phyloP scores from a whole-genome alignment of 129 eudicot species.

The Solidago caesia region DNA sequence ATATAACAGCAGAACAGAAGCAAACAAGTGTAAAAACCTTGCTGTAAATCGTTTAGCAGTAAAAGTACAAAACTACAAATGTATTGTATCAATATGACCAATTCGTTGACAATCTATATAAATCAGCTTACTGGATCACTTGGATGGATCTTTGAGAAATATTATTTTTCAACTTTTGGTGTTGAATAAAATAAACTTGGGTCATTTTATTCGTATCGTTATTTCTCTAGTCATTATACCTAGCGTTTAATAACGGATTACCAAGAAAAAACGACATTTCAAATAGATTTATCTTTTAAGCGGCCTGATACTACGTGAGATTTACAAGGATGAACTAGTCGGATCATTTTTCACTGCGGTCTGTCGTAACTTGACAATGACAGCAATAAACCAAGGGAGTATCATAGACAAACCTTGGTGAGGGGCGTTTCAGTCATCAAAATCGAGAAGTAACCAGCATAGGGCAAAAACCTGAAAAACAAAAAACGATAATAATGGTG shows the following conservation, averaged over 20 bases:
- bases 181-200: background rate
- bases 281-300: background rate
- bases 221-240: background rate
- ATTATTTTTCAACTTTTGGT: no score
- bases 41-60: background rate
- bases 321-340: no score
- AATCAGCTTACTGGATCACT: no score
- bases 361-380: background rate
- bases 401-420: conserved; percentile 19
- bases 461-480: conserved; percentile 21
- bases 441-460: conserved; percentile 26
- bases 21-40: conserved; percentile 1
- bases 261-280: no score
- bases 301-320: background rate
- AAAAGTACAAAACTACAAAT: background rate
- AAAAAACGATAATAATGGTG: background rate
- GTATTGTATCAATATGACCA: no score
- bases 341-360: background rate
- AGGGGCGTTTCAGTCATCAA: conserved; percentile 20
- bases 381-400: background rate
- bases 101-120: no score
- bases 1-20: conserved; percentile 13
- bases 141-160: no score
- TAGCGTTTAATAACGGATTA: background rate
- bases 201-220: background rate